phyloP scores from a whole-genome alignment of 2,329 filamentous ascomycete species.

The Fusarium heterosporum region DNA sequence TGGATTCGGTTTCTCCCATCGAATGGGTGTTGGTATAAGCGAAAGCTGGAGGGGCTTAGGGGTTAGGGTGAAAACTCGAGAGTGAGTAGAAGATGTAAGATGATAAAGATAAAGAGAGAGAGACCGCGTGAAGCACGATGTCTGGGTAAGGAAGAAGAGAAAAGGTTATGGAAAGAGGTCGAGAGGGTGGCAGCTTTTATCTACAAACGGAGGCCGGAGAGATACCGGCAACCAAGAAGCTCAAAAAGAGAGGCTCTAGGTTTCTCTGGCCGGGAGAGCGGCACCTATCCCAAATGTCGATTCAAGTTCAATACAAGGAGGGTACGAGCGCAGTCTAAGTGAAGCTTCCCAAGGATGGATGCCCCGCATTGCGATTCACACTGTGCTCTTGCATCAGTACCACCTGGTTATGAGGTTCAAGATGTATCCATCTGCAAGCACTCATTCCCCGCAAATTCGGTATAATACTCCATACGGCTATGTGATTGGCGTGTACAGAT shows the following conservation, averaged over 20 bases:
- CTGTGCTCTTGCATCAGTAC: conserved; percentile 24
- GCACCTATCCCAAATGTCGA: conserved; percentile 29
- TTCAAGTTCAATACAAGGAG: conserved; percentile 1
- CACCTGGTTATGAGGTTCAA: not conserved
- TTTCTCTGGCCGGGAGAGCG: conserved; percentile 10
- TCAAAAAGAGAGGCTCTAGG: conserved; percentile 25
- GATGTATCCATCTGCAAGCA: not conserved
- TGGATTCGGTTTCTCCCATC: conserved; percentile 56
- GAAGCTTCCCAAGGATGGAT: conserved; percentile 31
- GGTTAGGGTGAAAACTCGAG: conserved; percentile 9
- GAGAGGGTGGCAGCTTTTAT: conserved; percentile 40
- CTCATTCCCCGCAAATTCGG: not conserved
- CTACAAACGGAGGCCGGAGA: conserved; percentile 25
- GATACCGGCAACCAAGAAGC: conserved; percentile 17
- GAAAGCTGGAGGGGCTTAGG: conserved; percentile 27
- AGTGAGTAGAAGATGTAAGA: conserved; percentile 5
- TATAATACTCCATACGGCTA: not conserved
- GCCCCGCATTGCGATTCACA: conserved; percentile 26
- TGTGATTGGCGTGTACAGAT: not conserved
- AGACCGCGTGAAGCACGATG: conserved; percentile 39
- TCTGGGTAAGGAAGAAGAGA: conserved; percentile 35
- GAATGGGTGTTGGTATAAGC: conserved; percentile 52
- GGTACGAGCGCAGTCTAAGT: conserved; percentile 14
- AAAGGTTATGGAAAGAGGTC: conserved; percentile 13
- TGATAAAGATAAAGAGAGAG: conserved; percentile 18